Conservation (phyloP, 257 asterid species). For the Euphrasia confusa region DNA sequence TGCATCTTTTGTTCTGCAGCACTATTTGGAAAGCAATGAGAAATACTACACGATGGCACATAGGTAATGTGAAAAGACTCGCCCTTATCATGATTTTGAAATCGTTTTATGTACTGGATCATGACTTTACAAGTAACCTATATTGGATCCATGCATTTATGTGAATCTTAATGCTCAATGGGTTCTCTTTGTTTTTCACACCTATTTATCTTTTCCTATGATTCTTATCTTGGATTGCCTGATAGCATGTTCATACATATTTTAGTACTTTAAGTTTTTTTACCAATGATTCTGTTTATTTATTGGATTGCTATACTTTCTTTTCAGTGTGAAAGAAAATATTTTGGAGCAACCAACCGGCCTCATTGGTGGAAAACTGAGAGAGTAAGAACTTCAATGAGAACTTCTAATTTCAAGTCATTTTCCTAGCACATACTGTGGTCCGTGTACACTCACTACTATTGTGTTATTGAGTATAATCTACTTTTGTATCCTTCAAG, state of each 20-base stretch:
- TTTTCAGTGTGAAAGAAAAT: conserved; percentile 78
- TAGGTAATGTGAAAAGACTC: conserved; percentile 50
- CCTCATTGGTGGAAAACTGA: conserved; percentile 85
- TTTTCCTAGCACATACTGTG: conserved; percentile 17
- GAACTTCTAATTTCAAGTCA: conserved; percentile 15
- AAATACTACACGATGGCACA: conserved; percentile 98
- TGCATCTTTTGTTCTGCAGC: conserved; percentile 56
- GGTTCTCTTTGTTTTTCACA: conserved; percentile 9
- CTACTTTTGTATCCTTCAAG: conserved; percentile 39
- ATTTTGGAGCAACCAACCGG: conserved; percentile 67
- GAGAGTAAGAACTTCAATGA: conserved; percentile 60
- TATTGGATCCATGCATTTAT: conserved; percentile 19
- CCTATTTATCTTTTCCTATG: conserved; percentile 2
- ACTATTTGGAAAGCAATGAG: conserved; percentile 98
- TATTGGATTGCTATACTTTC: conserved; percentile 22
- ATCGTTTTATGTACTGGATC: conserved; percentile 10
- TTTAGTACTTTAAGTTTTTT: conserved; percentile 6
- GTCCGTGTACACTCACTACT: conserved; percentile 3
- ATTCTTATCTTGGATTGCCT: conserved; percentile 20
- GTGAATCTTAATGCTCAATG: conserved; percentile 17
- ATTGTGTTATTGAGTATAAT: conserved; percentile 20
- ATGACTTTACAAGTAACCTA: background rate
- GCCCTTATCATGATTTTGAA: conserved; percentile 20
- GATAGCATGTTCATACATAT: conserved; percentile 3
- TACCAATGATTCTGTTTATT: conserved; percentile 14